A percentile compares a stretch with the other conserved stretches of the same genome.
Evolutionary conservation across 1,284 basidiomycete species (phyloP).

Genomic region (Mycena sp.): DNA sequence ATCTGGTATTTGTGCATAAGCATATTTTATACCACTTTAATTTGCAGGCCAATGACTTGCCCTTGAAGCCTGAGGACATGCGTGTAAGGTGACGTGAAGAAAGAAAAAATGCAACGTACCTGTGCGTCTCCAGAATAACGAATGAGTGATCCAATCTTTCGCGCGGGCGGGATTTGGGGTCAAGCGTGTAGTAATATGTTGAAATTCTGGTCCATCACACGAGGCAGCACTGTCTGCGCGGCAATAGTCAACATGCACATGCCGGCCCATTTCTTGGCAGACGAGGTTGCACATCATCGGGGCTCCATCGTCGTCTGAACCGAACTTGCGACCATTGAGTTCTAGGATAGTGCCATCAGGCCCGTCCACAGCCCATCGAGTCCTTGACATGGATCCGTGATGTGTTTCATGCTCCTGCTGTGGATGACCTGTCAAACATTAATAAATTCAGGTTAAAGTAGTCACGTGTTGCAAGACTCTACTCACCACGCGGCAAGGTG

Average conservation of each 20-base stretch:
- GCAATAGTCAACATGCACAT: slow-evolving; percentile 68
- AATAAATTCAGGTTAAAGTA: not conserved
- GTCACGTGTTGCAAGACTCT: too few relatives aligned
- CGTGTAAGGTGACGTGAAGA: too few relatives aligned
- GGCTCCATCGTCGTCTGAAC: slow-evolving; percentile 65
- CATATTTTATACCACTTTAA: too few relatives aligned
- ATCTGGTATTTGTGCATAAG: slow-evolving; percentile 55
- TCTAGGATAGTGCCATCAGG: slow-evolving; percentile 58
- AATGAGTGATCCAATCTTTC: slow-evolving; percentile 67
- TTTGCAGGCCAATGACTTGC: too few relatives aligned
- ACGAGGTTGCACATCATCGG: slow-evolving; percentile 72
- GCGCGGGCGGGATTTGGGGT: slow-evolving; percentile 53
- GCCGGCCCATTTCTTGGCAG: slow-evolving; percentile 62
- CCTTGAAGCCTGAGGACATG: not conserved
- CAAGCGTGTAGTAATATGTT: slow-evolving; percentile 56
- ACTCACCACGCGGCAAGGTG: slow-evolving; percentile 61
- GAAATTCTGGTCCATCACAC: slow-evolving; percentile 55
- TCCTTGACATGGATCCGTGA: slow-evolving; percentile 70
- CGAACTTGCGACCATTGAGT: slow-evolving; percentile 64
- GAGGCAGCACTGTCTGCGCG: slow-evolving; percentile 45
- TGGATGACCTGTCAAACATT: slow-evolving; percentile 54
- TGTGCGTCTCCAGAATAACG: slow-evolving; percentile 63
- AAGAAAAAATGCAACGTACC: slow-evolving; percentile 52
- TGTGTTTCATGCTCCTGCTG: slow-evolving; percentile 70
- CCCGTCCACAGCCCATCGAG: slow-evolving; percentile 65